Percentiles rank a stretch among this genome's conserved stretches.
Evolutionary conservation across 768 basidiomycete species (phyloP).

Genomic region (Suillus weaverae): DNA sequence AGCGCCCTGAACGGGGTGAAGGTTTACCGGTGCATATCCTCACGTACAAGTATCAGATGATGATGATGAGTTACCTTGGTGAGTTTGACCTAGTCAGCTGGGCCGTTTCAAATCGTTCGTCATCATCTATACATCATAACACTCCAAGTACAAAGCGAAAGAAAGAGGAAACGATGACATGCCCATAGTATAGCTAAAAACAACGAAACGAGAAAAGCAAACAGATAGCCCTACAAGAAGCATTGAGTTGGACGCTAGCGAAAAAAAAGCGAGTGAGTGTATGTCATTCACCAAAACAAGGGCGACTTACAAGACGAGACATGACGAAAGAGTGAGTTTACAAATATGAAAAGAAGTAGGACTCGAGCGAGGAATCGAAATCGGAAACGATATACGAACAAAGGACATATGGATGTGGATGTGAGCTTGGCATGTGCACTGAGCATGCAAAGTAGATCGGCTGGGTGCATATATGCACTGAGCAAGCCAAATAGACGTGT

Average conservation of each 20-base stretch:
- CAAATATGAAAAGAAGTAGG: neutral
- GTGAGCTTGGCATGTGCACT: neutral
- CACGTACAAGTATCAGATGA: neutral
- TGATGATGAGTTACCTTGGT: neutral
- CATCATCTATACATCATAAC: neutral
- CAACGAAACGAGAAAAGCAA: conserved; percentile 3
- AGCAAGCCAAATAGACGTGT: neutral
- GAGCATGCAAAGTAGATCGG: neutral
- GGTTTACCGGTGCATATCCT: neutral
- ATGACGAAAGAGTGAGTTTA: neutral
- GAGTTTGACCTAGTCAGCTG: neutral
- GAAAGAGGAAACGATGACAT: neutral
- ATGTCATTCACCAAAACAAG: neutral
- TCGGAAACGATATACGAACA: neutral
- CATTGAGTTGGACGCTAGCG: neutral
- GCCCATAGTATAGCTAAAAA: neutral
- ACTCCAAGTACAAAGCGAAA: neutral
- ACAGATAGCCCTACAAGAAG: conserved; percentile 7
- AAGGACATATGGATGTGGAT: neutral
- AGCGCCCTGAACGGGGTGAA: neutral
- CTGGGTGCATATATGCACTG: neutral
- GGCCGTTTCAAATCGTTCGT: neutral
- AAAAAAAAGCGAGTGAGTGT: neutral
- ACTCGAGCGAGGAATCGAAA: neutral
- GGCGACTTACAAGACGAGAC: neutral